Base-by-base conservation (phyloP, 768 basidiomycete species). In the Fistulinella prunicolor region DNA sequence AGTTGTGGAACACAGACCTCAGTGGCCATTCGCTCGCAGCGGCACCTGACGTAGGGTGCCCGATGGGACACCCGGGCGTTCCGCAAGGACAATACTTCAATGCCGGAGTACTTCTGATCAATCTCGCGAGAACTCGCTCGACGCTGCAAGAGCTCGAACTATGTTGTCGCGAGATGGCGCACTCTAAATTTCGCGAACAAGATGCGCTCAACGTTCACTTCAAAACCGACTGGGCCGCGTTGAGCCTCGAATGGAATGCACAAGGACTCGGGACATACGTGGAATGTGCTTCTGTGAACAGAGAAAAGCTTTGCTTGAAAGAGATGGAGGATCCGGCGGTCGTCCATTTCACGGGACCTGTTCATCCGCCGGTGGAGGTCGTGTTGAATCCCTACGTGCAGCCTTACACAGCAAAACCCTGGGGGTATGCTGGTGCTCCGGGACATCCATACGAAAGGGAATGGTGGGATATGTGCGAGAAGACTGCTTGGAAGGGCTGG, bases 331-430 rank as follows among this genome's bases (percentile, higher is more conserved):
- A 76, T 32, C 73, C 77, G 0, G 54, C 53, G 9, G 72, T 83
- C 50, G 76, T 82, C 12, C 81, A 81, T 55, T 83, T 83, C 62
- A 80, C 80, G 3, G 80, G 81, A 2, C 75, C 80, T 1, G 66
- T 79, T 23, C 67, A 80, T 59, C 79, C 80, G 1, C 52, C 58
- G 5, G 38, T 80, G 50, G 70, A 62, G 7, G 63, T 69, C 5
- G 72, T 80, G 10, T 57, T 81, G 51, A 79, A 79, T 56, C 73
- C 74, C 1, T 75, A 68, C 46, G 69, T 78, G n/a, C 79, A 76
- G 53, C 80, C 78, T 4, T 76, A 65, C 49, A 75, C 74, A 1
- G 68, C 78, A 8, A 83, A 81, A 51, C 79, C 79, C 1, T 81
- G 81, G 80, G 78, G 78, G 3, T 81, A 80, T 48, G 67, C 74